These are phyloP conservation scores for Amauroascus verrucosus DNA, from an alignment of 2,329 filamentous ascomycete species.

Conservation along the genomic window DNA sequence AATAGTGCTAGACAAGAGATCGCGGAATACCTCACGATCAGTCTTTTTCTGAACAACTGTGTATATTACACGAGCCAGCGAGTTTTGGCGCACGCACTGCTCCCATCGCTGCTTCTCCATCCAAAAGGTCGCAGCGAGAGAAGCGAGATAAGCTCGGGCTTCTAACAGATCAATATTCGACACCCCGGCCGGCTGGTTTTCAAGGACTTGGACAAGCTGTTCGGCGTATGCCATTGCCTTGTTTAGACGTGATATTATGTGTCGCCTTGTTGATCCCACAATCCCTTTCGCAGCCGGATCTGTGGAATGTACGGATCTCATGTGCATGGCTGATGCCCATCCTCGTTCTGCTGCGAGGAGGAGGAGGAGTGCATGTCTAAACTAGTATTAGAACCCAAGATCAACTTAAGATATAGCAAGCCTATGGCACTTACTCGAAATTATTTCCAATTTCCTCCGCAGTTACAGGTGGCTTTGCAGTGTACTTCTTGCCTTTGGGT, in stretches of 20 bases:
- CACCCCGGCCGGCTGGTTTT: slow-evolving; percentile 53
- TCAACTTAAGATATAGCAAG: neutral
- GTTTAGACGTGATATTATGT: slow-evolving; percentile 76
- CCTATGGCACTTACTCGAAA: slow-evolving; percentile 52
- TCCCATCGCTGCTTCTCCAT: slow-evolving; percentile 89
- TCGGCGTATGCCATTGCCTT: slow-evolving; percentile 67
- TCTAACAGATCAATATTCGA: slow-evolving; percentile 65
- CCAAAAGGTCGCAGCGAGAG: slow-evolving; percentile 63
- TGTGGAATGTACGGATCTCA: slow-evolving; percentile 72
- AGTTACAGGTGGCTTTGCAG: slow-evolving; percentile 58
- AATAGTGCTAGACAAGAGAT: slow-evolving; percentile 72
- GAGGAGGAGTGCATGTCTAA: slow-evolving; percentile 65
- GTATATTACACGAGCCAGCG: slow-evolving; percentile 73
- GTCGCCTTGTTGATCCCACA: slow-evolving; percentile 66
- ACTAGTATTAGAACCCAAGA: slow-evolving; percentile 13
- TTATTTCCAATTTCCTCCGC: slow-evolving; percentile 64
- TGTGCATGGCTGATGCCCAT: slow-evolving; percentile 91
- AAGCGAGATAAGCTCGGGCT: slow-evolving; percentile 69
- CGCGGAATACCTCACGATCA: slow-evolving; percentile 71
- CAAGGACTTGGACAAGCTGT: slow-evolving; percentile 55
- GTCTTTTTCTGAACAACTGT: slow-evolving; percentile 54
- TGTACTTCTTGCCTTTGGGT: slow-evolving; percentile 77
- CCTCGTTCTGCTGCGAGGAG: slow-evolving; percentile 80
- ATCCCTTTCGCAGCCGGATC: slow-evolving; percentile 64
- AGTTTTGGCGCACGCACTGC: slow-evolving; percentile 62